These are phyloP conservation scores for Diaporthe eres DNA, from an alignment of 2,329 filamentous ascomycete species.

Conservation along the genomic window DNA sequence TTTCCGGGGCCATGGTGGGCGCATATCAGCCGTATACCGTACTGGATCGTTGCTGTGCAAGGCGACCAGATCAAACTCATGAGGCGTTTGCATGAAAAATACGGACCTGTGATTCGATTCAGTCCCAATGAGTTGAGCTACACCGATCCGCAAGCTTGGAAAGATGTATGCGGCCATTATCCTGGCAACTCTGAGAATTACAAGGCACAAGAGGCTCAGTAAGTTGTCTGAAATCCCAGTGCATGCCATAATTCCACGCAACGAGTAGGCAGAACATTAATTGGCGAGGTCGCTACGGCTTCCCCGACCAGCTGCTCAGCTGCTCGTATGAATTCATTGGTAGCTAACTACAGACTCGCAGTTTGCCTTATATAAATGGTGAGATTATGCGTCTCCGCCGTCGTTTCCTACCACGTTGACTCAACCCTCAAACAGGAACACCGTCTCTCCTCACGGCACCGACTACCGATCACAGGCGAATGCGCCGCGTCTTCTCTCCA, in stretches of 20 bases:
- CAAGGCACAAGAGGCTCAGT: conserved; percentile 47
- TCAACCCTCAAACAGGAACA: not conserved
- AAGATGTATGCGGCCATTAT: conserved; percentile 19
- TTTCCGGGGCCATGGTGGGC: conserved; percentile 38
- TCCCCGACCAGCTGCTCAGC: not conserved
- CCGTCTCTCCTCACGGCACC: conserved; percentile 32
- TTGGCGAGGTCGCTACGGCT: not conserved
- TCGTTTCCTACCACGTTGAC: not conserved
- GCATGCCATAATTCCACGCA: not conserved
- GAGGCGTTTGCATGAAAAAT: conserved; percentile 29
- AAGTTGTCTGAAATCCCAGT: not conserved
- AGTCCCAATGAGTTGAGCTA: conserved; percentile 34
- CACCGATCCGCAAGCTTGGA: conserved; percentile 32
- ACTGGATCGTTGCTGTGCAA: conserved; percentile 42
- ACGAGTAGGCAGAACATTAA: not conserved
- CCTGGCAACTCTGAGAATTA: conserved; percentile 43
- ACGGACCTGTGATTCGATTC: conserved; percentile 32
- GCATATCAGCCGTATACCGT: conserved; percentile 44
- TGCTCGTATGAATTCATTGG: not conserved
- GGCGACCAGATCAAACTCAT: conserved; percentile 44
- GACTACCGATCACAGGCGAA: conserved; percentile 42
- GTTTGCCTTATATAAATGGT: not conserved
- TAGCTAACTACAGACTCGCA: not conserved
- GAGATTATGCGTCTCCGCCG: not conserved
- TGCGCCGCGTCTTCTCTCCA: conserved; percentile 45